phyloP scores from a whole-genome alignment of 805 yeast species.

The Ascoidea rubescens region DNA sequence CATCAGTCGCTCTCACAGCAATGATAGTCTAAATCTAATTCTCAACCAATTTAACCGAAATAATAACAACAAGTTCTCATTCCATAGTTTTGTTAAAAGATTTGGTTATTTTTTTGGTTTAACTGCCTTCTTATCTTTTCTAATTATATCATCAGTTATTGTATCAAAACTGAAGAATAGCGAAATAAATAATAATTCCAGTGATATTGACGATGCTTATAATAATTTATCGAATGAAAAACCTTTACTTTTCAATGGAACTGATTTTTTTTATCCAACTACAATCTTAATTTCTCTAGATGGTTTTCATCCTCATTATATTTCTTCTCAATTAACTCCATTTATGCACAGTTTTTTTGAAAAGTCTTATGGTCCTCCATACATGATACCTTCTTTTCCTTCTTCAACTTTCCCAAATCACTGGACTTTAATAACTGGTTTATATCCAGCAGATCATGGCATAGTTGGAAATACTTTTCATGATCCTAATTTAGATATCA shows the following conservation, averaged over 20 bases:
- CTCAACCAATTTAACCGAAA: slow-evolving; percentile 9
- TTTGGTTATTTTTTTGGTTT: not conserved
- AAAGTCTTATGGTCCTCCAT: slow-evolving; percentile 54
- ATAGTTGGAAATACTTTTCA: slow-evolving; percentile 73
- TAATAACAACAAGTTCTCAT: not conserved
- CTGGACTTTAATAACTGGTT: slow-evolving; percentile 82
- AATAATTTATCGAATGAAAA: slow-evolving; percentile 8
- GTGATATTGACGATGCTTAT: not conserved
- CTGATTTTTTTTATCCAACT: slow-evolving; percentile 60
- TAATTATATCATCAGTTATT: slow-evolving; percentile 3
- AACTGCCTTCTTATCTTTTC: slow-evolving; percentile 1
- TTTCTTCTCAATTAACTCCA: slow-evolving; percentile 56
- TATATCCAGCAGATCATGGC: slow-evolving; percentile 75
- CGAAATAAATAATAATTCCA: not conserved
- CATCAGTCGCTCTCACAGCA: slow-evolving; percentile 6
- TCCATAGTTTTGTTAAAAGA: not conserved
- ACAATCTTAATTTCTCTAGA: slow-evolving; percentile 72
- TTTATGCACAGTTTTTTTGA: slow-evolving; percentile 42
- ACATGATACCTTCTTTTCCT: slow-evolving; percentile 79
- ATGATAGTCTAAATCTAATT: slow-evolving; percentile 11
- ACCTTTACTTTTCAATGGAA: slow-evolving; percentile 36
- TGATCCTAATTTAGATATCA: slow-evolving; percentile 40
- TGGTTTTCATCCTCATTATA: slow-evolving; percentile 86
- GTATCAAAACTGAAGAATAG: slow-evolving; percentile 6
- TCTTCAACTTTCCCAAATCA: slow-evolving; percentile 86